Evolutionary conservation across 1,284 basidiomycete genomes (phyloP).

Genomic region (Flammula alnicola): DNA sequence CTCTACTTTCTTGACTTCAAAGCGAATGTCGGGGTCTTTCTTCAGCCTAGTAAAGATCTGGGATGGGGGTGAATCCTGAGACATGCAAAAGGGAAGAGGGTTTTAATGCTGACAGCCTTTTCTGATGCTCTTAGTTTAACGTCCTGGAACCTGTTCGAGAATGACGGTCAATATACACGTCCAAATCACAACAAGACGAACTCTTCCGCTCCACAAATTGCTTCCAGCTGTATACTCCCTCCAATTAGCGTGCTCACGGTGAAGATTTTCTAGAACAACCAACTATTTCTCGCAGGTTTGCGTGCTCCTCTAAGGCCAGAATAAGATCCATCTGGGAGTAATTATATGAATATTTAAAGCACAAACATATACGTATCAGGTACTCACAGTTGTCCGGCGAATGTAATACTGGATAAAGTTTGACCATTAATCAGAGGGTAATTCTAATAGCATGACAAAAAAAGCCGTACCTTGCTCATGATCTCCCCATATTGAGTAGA

Average conservation of each 20-base stretch:
- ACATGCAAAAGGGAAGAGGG: neutral
- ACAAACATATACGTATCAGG: constrained; percentile 1
- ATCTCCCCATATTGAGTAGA: constrained; percentile 81
- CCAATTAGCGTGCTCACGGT: neutral
- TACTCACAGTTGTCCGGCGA: constrained; percentile 63
- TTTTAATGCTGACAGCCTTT: constrained; percentile 66
- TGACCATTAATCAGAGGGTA: constrained; percentile 1
- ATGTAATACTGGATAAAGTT: constrained; percentile 64
- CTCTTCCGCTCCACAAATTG: constrained; percentile 72
- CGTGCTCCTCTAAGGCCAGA: constrained; percentile 57
- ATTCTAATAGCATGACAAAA: neutral
- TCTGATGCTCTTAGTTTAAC: constrained; percentile 72
- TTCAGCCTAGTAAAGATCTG: constrained; percentile 66
- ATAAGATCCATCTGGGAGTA: constrained; percentile 68
- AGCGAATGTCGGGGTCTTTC: constrained; percentile 74
- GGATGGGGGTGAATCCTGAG: neutral
- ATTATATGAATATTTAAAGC: neutral
- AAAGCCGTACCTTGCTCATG: constrained; percentile 75
- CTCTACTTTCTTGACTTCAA: constrained; percentile 67
- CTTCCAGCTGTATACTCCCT: constrained; percentile 55
- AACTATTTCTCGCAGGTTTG: constrained; percentile 68
- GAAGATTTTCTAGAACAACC: constrained; percentile 29
- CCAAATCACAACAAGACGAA: constrained; percentile 33
- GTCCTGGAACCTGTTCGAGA: constrained; percentile 57
- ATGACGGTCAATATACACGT: constrained; percentile 4